Evolutionary conservation across 805 yeast genomes (phyloP).

Genomic region (Candida sanyiensis): DNA sequence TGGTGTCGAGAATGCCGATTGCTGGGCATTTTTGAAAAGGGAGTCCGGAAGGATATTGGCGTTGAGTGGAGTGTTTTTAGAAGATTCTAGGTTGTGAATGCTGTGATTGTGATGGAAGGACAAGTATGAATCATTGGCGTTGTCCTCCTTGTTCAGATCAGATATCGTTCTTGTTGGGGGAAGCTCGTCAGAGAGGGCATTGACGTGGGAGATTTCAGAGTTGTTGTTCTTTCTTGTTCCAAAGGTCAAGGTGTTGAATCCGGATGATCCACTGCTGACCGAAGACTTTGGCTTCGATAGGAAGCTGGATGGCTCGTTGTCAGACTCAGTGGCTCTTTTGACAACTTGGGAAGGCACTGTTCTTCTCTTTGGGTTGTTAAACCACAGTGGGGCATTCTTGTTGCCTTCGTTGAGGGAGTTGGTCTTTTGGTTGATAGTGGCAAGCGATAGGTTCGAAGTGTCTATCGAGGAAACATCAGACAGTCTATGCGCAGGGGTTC

Average conservation of each 20-base stretch:
- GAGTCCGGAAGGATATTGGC: conserved; percentile 9
- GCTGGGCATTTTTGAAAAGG: conserved; percentile 10
- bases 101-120: conserved; percentile 17
- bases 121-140: conserved; percentile 17
- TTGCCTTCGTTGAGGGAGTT: conserved; percentile 7
- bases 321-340: conserved; percentile 32
- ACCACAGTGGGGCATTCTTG: conserved; percentile 30
- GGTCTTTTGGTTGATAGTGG: conserved; percentile 22
- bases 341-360: conserved; percentile 42
- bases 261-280: conserved; percentile 17
- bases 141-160: conserved; percentile 37
- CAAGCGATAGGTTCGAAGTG: conserved; percentile 18
- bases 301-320: conserved; percentile 21
- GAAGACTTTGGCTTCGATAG: conserved; percentile 17
- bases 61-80: conserved; percentile 1
- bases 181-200: conserved; percentile 34
- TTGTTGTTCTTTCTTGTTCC: conserved; percentile 30
- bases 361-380: conserved; percentile 39
- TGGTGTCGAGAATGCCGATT: conserved; percentile 19
- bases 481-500: conserved; percentile 24
- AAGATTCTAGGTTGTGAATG: conserved; percentile 9
- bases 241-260: conserved; percentile 34
- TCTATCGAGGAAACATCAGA: conserved; percentile 18
- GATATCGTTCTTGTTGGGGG: conserved; percentile 37
- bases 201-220: conserved; percentile 21